Evolutionary conservation across 345 rosid genomes (phyloP).

Genomic region (Syzygium aqueum): DNA sequence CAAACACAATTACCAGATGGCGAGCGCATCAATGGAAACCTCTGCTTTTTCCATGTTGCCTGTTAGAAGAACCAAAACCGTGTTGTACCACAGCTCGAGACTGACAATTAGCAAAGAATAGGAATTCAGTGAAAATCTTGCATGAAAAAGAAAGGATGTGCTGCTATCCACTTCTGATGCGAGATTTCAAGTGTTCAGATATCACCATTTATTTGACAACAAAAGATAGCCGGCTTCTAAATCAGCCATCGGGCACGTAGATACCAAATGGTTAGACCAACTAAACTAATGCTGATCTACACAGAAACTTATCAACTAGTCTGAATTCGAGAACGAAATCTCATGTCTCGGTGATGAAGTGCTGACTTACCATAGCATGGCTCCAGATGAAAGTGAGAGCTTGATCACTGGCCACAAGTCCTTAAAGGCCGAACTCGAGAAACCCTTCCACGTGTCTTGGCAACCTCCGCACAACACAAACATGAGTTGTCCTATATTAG

Average conservation of each 20-base stretch:
- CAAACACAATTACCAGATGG: slow-evolving; percentile 53
- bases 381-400: slow-evolving; percentile 74
- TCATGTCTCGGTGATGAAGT: neutral
- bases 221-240: neutral
- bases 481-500: slow-evolving; percentile 63
- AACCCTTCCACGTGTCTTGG: slow-evolving; percentile 70
- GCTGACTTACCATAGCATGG: slow-evolving; percentile 58
- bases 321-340: neutral
- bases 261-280: neutral
- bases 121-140: neutral
- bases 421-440: slow-evolving; percentile 49
- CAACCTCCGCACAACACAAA: slow-evolving; percentile 64
- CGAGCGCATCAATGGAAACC: slow-evolving; percentile 66
- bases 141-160: neutral
- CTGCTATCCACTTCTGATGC: neutral
- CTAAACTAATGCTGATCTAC: neutral
- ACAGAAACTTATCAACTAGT: neutral
- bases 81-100: slow-evolving; percentile 86
- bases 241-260: neutral
- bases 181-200: neutral
- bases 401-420: slow-evolving; percentile 62
- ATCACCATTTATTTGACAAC: neutral
- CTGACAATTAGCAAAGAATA: slow-evolving; percentile 12
- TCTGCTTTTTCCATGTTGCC: slow-evolving; percentile 62
- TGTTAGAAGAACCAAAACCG: slow-evolving; percentile 56